Base-by-base conservation (phyloP, 805 yeast genomes). In the Nakazawaea peltata region DNA sequence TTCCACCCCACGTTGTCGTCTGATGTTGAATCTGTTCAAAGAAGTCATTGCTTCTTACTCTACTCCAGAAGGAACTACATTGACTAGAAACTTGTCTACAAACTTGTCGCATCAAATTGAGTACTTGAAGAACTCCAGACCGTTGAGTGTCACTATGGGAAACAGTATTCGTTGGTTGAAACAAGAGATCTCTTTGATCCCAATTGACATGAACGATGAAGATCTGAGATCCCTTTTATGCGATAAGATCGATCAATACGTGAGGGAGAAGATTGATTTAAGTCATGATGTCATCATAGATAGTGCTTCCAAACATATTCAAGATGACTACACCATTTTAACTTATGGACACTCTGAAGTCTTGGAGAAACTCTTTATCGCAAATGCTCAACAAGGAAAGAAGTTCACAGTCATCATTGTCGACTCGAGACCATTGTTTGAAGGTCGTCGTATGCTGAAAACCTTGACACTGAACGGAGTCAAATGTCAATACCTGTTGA, bases 141-240 rank as follows among this genome's bases (percentile, higher is more conserved):
- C 97, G 1, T 67, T 92, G 32, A 77, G 92, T 37, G 83, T 88
- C 2, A 74, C 95, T 1, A 92, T 92, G 98, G 98, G 98, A 36
- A 92, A 88, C 61, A 90, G 97, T 2, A 92, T 92, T 45, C 75
- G 98, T 49, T 88, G 97, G 96, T 69, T 92, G 44, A 92, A 92
- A 52, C 97, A 90, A 62, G 90, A 84, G 54, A 90, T 92, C 37
- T 77, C 96, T 1, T 69, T 73, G 28, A 74, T 90, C 32, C 78
- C 87, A 39, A 77, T 88, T 37, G 94, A 83, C 43, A 64, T 75
- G 21, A 55, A 67, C 19, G 92, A 82, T 39, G 65, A 57, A 13
- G 70, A 69, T 22, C 95, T 96, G 19, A 87, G 85, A 51, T 57
- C 53, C 11, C 61, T 67, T 24, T 65, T 92, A 38, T 59, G 74